Evolutionary conservation across 164 flowering plant genomes (phyloP), one percentile per base, ranked within the genome.

Genomic region (grape (Vitis vinifera)): DNA sequence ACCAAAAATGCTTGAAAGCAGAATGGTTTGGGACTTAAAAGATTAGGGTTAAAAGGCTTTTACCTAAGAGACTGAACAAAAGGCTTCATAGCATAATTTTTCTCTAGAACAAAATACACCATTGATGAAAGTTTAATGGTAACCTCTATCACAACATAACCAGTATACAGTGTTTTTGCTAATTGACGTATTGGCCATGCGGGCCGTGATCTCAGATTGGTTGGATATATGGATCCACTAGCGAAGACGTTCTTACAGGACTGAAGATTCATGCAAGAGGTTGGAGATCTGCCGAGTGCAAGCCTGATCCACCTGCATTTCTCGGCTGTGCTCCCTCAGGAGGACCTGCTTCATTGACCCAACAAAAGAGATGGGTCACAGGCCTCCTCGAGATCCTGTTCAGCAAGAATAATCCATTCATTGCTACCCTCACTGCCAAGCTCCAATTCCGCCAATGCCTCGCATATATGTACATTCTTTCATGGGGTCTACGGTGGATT

Each of bases 181-280:
- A 4, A 31, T 31, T 31, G 44, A 23, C 44, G 4, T 31, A 31
- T 31, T 31, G 44, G 44, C 6, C 44, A 4, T 6, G 44, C 7
- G 44, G 4, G 44, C 4, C 44, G 7, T 31, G 44, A 31, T 4
- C 15, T 52, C 76, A 89, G 94, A 69, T 83, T 29, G 93, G 95
- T 2, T 87, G 81, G 88, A 51, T 80, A 0, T 88, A 90, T 63
- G 95, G 92, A 37, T 83, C 92, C 0, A 27, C 75, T 11, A 65
- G 80, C 0, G 92, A 87, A 60, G 93, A 90, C 50, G 53, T 82
- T 0, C 72, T 83, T n/a, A 87, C 95, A 0, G 89, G 95, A 9
- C 27, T 84, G 4, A 59, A 10, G 23, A 87, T 90, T 61, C 92
- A 90, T 58, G 51, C 66, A 2, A 80, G 48, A 53, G 95, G 91